Conservation (phyloP, 495 filamentous ascomycete genomes). For the Podospora fimiseda region DNA sequence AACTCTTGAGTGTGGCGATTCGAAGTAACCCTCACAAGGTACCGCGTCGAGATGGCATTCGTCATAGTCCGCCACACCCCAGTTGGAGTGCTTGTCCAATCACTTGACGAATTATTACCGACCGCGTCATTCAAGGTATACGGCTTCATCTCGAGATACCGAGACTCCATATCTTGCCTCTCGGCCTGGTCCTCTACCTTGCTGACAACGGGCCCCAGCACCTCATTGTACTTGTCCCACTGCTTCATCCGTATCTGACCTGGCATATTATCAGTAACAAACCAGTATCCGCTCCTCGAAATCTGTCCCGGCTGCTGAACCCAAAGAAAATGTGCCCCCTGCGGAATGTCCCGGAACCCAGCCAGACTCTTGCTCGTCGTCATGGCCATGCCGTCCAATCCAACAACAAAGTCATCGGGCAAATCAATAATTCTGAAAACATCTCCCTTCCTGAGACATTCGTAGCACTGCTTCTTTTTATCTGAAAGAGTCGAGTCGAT, state of each 20-base stretch:
- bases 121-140: constrained; percentile 24
- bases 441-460: constrained; percentile 33
- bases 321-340: constrained; percentile 53
- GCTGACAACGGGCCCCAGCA: constrained; percentile 34
- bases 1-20: constrained; percentile 36
- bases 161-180: constrained; percentile 27
- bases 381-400: constrained; percentile 41
- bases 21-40: constrained; percentile 46
- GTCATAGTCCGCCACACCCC: constrained; percentile 43
- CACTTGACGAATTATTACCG: not conserved
- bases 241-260: constrained; percentile 47
- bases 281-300: constrained; percentile 56
- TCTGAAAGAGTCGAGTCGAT: too few species aligned
- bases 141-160: constrained; percentile 32
- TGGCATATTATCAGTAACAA: constrained; percentile 30
- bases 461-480: too few species aligned
- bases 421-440: constrained; percentile 38
- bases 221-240: constrained; percentile 53
- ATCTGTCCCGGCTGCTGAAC: constrained; percentile 44
- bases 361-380: constrained; percentile 33
- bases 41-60: constrained; percentile 36
- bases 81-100: constrained; percentile 10
- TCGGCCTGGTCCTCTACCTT: constrained; percentile 32
- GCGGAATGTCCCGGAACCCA: constrained; percentile 55
- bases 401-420: constrained; percentile 36